Percentiles rank a stretch among this genome's conserved stretches.
These are phyloP conservation scores for Myrica gale DNA, from an alignment of 306 rosid genomes.

Conservation along the genomic window DNA sequence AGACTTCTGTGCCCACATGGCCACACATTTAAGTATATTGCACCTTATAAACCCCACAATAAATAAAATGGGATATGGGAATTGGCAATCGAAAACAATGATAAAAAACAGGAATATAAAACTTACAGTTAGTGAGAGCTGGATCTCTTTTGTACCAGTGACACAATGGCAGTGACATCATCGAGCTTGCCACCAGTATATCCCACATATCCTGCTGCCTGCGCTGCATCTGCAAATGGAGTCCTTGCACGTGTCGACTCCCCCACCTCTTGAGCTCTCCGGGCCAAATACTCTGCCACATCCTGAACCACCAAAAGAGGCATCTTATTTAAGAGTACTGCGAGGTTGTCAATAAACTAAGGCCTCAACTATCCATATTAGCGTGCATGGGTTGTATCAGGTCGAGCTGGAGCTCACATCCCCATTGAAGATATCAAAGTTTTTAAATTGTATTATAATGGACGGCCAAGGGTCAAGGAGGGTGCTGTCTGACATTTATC, in stretches of 20 bases:
- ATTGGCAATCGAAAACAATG: background rate
- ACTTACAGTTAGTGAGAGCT: conserved; percentile 11
- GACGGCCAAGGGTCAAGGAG: background rate
- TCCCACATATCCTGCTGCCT: conserved; percentile 61
- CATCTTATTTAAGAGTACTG: background rate
- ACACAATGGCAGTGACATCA: conserved; percentile 62
- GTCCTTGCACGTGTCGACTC: conserved; percentile 47
- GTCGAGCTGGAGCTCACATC: background rate
- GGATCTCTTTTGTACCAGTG: conserved; percentile 44
- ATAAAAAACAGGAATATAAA: conserved; percentile 2
- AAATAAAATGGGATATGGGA: background rate
- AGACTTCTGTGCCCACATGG: background rate
- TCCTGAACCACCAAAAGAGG: conserved; percentile 44
- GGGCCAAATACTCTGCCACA: conserved; percentile 57
- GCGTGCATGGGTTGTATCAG: background rate
- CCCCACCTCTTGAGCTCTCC: conserved; percentile 69
- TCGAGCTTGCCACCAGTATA: conserved; percentile 74
- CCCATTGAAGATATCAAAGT: background rate
- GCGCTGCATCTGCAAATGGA: conserved; percentile 74
- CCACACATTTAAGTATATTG: background rate
- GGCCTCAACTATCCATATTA: background rate
- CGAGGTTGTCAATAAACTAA: background rate
- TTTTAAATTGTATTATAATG: background rate
- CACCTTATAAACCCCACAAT: background rate
- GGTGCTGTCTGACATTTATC: background rate